Evolutionary conservation across 495 filamentous ascomycete genomes (phyloP), one percentile per base, ranked within the genome.

Genomic region (Friedmanniomyces endolithicus): DNA sequence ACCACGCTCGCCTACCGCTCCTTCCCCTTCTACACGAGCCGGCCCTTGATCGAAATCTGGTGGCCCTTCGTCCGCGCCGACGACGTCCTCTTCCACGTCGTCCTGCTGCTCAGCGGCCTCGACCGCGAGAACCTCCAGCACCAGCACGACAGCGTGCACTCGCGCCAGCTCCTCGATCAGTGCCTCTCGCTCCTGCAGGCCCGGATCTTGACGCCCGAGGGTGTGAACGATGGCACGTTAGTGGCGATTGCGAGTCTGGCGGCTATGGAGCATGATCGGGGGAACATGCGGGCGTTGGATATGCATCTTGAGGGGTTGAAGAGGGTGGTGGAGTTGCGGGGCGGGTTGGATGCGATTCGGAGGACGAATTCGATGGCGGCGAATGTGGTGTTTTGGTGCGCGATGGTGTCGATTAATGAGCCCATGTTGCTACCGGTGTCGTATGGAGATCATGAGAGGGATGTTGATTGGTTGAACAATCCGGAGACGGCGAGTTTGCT

Each of bases 381-480:
- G 2, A 60, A 60, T 39, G 33, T 56, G 33, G 52, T 56, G 2
- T 60, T 60, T 27, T 60, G 58, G 58, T 52, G 49, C 20, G 41
- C 53, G n/a, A 60, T 60, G 58, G 54, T 56, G 17, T 55, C 51
- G n/a, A 45, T 56, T 16, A 56, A 60, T 34, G 53, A 60, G 41
- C 49, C 53, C 17, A 22, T 12, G n/a, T 44, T 56, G 41, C 48
- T 60, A 19, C 58, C 58, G 0, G 8, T 60, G 14, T 27, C 48
- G 19, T 60, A 55, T 45, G 58, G 50, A 19, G 39, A 57, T 27
- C 1, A 11, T 14, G 27, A 31, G 1, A 17, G 24, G 16, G 47
- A 45, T 14, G n/a, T 57, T 1, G 55, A 45, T 33, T 57, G 48
- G 55, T 22, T 57, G 23, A 19, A 34, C 9, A 50, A 52, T 22